Conservation (phyloP, 176 grass and related monocot species). For the Oryza officinalis region DNA sequence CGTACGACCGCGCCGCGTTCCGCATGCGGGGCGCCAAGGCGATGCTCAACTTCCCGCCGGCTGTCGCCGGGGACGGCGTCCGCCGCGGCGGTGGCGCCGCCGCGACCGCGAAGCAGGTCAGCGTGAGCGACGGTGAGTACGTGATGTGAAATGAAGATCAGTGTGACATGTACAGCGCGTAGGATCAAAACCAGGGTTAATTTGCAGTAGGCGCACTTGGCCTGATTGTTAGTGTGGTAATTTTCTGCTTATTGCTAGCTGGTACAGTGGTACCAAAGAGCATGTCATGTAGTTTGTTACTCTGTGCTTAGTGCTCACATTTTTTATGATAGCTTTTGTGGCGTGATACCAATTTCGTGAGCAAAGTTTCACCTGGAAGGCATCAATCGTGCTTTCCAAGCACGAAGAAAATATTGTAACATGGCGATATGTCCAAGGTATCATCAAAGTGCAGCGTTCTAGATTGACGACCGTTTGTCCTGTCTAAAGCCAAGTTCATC, state of each 20-base stretch:
- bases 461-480: background rate
- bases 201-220: background rate
- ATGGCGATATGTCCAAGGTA: background rate
- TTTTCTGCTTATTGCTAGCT: background rate
- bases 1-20: slow-evolving; percentile 83
- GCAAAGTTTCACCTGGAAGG: background rate
- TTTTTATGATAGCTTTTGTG: background rate
- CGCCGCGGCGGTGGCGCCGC: background rate
- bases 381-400: too few relatives aligned
- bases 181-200: background rate
- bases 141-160: background rate
- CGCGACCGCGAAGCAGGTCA: background rate
- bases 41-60: slow-evolving; percentile 73
- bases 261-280: background rate
- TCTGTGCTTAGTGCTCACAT: background rate
- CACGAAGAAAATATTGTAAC: background rate
- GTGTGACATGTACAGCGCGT: background rate
- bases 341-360: background rate
- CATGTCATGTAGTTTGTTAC: background rate
- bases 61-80: background rate
- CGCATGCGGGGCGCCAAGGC: slow-evolving; percentile 82
- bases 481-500: background rate
- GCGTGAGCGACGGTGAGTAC: background rate
- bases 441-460: background rate
- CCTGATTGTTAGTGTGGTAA: background rate